Conservation (phyloP, 345 rosid species). For the Salix brachista region DNA sequence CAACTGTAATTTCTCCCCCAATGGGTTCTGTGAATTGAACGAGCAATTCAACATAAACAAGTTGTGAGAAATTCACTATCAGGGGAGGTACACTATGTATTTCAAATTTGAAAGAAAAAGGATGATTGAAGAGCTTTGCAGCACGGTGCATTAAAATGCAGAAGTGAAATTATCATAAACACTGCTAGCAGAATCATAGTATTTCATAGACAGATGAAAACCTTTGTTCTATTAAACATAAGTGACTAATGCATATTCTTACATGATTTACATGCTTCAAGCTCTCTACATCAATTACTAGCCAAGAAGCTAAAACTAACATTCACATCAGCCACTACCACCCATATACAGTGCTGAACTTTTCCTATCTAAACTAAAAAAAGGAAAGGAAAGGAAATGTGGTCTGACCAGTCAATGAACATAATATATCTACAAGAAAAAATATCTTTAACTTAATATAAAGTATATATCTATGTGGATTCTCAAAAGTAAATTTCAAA, state of each 20-base stretch:
- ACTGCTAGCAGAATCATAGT: background rate
- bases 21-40: slow-evolving; percentile 60
- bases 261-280: background rate
- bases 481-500: background rate
- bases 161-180: background rate
- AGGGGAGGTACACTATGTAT: background rate
- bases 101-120: background rate
- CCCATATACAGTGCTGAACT: background rate
- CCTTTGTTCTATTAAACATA: background rate
- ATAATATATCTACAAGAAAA: too few species aligned
- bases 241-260: background rate
- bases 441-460: too few species aligned
- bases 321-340: background rate
- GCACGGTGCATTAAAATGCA: background rate
- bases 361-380: background rate
- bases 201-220: background rate
- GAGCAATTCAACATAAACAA: slow-evolving; percentile 1
- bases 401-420: background rate
- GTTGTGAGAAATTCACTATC: background rate
- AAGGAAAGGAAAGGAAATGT: background rate
- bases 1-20: slow-evolving; percentile 84
- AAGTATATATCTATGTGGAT: background rate
- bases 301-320: background rate
- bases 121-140: background rate
- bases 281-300: background rate